Conservation (phyloP, 176 grass and related monocot genomes). For the Thinopyrum elongatum region DNA sequence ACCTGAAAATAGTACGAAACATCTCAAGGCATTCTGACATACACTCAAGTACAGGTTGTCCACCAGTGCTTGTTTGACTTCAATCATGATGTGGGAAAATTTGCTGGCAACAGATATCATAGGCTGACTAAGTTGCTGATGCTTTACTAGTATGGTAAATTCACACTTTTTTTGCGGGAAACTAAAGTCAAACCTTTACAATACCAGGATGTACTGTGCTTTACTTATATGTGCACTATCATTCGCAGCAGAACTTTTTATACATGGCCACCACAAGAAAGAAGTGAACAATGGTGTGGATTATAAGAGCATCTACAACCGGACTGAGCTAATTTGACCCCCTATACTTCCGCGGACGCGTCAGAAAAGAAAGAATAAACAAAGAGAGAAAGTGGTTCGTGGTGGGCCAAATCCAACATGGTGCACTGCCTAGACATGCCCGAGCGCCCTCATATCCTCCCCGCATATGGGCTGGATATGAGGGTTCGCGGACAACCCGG, state of each 20-base stretch:
- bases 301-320: not conserved
- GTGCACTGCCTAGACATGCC: too few species aligned
- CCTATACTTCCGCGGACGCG: too few species aligned
- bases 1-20: slow-evolving; percentile 58
- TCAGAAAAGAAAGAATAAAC: too few species aligned
- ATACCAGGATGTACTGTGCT: not conserved
- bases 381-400: too few species aligned
- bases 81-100: not conserved
- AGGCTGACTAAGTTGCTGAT: not conserved
- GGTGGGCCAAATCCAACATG: too few species aligned
- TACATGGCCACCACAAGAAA: slow-evolving; percentile 1
- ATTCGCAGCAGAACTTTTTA: not conserved
- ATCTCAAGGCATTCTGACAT: not conserved
- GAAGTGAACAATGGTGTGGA: not conserved
- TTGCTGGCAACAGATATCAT: not conserved
- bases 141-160: slow-evolving; percentile 12
- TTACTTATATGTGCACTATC: not conserved
- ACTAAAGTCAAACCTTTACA: slow-evolving; percentile 2
- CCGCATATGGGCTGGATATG: too few species aligned
- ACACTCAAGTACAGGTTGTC: not conserved
- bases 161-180: not conserved
- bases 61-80: not conserved
- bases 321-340: too few species aligned
- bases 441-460: too few species aligned
- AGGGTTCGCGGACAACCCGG: too few species aligned